Percentiles rank a stretch among this genome's conserved stretches.
Conservation (phyloP, 1,284 basidiomycete genomes). For the Inonotus obliquus region DNA sequence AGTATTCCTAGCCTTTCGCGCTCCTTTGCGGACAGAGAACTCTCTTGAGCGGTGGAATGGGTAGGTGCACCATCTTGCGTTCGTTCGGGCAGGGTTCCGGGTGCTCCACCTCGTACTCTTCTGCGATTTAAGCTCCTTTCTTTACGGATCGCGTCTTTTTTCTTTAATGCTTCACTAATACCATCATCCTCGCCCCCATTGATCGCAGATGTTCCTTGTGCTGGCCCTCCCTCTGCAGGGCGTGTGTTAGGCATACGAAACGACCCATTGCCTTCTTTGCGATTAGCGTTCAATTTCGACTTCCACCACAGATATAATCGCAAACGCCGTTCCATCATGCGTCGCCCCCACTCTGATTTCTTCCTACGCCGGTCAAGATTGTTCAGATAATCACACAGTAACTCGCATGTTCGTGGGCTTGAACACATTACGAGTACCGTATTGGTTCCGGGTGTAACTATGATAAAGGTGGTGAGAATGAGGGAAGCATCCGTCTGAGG, state of each 20-base stretch:
- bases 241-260: slow-evolving; percentile 22
- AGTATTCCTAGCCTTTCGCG: slow-evolving; percentile 26
- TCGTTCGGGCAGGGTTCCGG: slow-evolving; percentile 27
- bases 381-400: slow-evolving; percentile 77
- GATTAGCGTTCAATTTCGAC: slow-evolving; percentile 45
- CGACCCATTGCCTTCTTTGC: slow-evolving; percentile 30
- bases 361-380: slow-evolving; percentile 55
- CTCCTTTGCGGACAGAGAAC: slow-evolving; percentile 17
- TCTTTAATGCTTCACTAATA: slow-evolving; percentile 67
- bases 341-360: slow-evolving; percentile 55
- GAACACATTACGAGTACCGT: slow-evolving; percentile 87
- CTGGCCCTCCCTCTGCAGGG: slow-evolving; percentile 3
- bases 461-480: slow-evolving; percentile 3
- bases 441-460: slow-evolving; percentile 63
- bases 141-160: slow-evolving; percentile 63
- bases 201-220: slow-evolving; percentile 19
- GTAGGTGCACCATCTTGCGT: slow-evolving; percentile 18
- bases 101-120: slow-evolving; percentile 63
- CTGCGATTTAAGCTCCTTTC: slow-evolving; percentile 51
- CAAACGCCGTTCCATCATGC: slow-evolving; percentile 78
- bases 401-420: slow-evolving; percentile 69
- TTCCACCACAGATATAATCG: slow-evolving; percentile 82
- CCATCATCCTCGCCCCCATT: slow-evolving; percentile 1
- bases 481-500: background rate
- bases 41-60: slow-evolving; percentile 12